These are phyloP conservation scores for Pseudogymnoascus sp. DNA, from an alignment of 2,329 filamentous ascomycete species.

Conservation along the genomic window DNA sequence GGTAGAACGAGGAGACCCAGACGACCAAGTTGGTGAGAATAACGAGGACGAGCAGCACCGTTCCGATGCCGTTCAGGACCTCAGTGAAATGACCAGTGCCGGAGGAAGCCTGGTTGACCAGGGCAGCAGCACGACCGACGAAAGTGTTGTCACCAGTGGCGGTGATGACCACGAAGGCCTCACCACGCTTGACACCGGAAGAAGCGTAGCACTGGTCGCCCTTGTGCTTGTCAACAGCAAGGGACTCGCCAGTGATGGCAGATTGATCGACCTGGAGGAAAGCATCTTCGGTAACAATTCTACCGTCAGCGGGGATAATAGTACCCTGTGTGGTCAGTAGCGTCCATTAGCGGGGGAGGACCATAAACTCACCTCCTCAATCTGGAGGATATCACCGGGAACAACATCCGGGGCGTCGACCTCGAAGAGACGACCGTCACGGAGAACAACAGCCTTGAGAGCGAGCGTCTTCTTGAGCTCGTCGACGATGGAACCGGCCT, in stretches of 20 bases:
- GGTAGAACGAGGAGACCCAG: constrained; percentile 84
- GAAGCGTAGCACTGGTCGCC: constrained; percentile 78
- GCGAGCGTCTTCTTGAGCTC: constrained; percentile 87
- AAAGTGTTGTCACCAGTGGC: constrained; percentile 85
- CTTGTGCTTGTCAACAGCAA: constrained; percentile 83
- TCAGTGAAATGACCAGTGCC: constrained; percentile 85
- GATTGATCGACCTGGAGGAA: constrained; percentile 91
- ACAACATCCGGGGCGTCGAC: constrained; percentile 79
- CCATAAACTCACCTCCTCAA: constrained; percentile 58
- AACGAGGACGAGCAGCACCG: constrained; percentile 72
- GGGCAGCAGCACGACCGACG: constrained; percentile 79
- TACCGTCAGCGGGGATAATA: constrained; percentile 84
- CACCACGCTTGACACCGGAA: constrained; percentile 84
- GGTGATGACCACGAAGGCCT: constrained; percentile 75
- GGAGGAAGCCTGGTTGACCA: constrained; percentile 69
- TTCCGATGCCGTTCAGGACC: constrained; percentile 82
- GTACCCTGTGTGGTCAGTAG: constrained; percentile 51
- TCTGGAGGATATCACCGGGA: constrained; percentile 81
- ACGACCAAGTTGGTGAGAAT: constrained; percentile 74
- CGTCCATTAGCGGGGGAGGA: neutral
- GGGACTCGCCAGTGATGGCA: constrained; percentile 84
- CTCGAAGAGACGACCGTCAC: constrained; percentile 71
- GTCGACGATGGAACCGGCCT: constrained; percentile 84
- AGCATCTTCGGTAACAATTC: constrained; percentile 74
- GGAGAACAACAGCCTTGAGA: constrained; percentile 79